These are phyloP conservation scores for Mycena maculata DNA, from an alignment of 768 basidiomycete species.

Conservation along the genomic window DNA sequence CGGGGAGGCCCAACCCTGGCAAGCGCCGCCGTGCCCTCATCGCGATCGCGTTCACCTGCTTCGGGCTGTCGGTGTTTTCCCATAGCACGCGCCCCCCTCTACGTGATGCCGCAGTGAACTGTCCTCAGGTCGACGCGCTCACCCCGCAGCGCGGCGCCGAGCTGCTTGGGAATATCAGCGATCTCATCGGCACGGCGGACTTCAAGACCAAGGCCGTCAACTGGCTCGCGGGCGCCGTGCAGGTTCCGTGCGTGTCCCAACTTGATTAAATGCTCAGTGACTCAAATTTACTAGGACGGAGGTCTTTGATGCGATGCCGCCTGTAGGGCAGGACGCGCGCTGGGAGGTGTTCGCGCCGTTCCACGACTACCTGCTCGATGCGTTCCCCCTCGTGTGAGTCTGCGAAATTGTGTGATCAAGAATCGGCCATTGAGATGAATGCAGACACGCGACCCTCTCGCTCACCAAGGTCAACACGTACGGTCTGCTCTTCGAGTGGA, in stretches of 20 bases:
- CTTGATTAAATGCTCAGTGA: not conserved
- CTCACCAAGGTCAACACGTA: constrained; percentile 82
- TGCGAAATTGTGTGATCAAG: not conserved
- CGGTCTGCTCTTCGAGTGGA: constrained; percentile 78
- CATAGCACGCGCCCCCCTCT: not conserved
- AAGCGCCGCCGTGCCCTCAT: not conserved
- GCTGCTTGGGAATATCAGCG: constrained; percentile 17
- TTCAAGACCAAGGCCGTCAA: constrained; percentile 41
- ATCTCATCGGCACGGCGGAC: constrained; percentile 31
- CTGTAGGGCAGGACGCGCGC: constrained; percentile 61
- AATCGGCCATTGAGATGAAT: not conserved
- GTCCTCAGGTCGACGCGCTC: constrained; percentile 25
- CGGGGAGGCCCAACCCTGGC: not conserved
- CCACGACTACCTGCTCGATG: constrained; percentile 53
- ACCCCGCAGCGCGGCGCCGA: constrained; percentile 16
- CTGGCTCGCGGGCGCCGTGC: constrained; percentile 46
- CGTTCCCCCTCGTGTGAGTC: constrained; percentile 74
- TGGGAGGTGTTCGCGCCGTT: constrained; percentile 56
- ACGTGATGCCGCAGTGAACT: not conserved
- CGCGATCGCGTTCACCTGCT: not conserved
- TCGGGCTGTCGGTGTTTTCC: not conserved
- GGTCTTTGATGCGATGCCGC: constrained; percentile 60
- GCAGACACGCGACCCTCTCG: constrained; percentile 66
- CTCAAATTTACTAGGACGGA: constrained; percentile 54
- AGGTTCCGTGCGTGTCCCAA: constrained; percentile 36